phyloP scores from a whole-genome alignment of 352 stramenopile species.

The Hyaloperonospora brassicae region DNA sequence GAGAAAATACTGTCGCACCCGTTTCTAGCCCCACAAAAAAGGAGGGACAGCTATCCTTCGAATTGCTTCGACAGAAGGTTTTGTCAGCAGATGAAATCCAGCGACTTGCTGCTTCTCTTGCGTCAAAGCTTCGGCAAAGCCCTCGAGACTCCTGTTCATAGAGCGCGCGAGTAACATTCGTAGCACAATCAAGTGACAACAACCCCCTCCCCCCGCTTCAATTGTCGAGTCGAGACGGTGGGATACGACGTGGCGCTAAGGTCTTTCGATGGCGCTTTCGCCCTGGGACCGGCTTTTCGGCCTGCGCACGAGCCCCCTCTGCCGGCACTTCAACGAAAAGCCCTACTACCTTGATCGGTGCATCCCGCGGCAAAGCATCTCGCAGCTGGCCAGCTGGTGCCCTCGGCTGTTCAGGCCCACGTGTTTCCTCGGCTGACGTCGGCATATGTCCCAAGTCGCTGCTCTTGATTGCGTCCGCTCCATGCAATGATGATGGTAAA shows the following conservation, averaged over 20 bases:
- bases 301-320: slow-evolving; percentile 2
- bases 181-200: neutral
- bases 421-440: neutral
- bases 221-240: slow-evolving; percentile 22
- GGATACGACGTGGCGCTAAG: slow-evolving; percentile 38
- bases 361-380: slow-evolving; percentile 1
- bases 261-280: slow-evolving; percentile 57
- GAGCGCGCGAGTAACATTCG: neutral
- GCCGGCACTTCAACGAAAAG: neutral
- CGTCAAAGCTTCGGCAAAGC: no score
- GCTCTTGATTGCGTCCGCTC: neutral
- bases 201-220: slow-evolving; percentile 4
- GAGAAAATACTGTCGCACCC: slow-evolving; percentile 12
- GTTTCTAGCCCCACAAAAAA: slow-evolving; percentile 10
- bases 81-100: neutral
- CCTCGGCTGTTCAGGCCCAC: slow-evolving; percentile 4
- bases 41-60: slow-evolving; percentile 1
- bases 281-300: slow-evolving; percentile 16
- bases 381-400: neutral
- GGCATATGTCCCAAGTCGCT: slow-evolving; percentile 1
- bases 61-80: neutral
- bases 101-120: slow-evolving; percentile 1
- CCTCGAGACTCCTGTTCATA: neutral
- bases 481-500: slow-evolving; percentile 1
- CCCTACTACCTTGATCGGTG: neutral